Evolutionary conservation across 768 basidiomycete genomes (phyloP).

Genomic region (Serpula lacrymans): DNA sequence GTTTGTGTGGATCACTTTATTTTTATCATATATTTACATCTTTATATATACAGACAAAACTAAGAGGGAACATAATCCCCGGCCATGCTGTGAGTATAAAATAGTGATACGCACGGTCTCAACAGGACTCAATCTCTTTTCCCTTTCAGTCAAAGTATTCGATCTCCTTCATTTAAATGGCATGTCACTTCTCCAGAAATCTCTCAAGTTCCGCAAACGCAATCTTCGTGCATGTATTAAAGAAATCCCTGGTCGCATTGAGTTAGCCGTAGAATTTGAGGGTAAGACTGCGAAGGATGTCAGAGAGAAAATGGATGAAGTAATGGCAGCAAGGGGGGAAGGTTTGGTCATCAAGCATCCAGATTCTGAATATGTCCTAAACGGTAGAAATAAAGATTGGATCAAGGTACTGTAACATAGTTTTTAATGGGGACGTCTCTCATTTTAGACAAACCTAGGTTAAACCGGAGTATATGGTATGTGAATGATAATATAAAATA

Average conservation of each 20-base stretch:
- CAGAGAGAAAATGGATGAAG: constrained; percentile 69
- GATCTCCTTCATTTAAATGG: constrained; percentile 90
- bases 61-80: constrained; percentile 66
- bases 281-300: constrained; percentile 84
- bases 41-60: constrained; percentile 52
- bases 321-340: constrained; percentile 86
- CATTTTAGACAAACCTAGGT: constrained; percentile 41
- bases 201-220: constrained; percentile 73
- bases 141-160: constrained; percentile 88
- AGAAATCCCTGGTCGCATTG: constrained; percentile 74
- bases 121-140: neutral
- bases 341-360: constrained; percentile 92
- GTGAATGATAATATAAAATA: constrained; percentile 6
- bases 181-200: constrained; percentile 68
- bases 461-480: constrained; percentile 84
- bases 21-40: constrained; percentile 1
- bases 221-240: constrained; percentile 68
- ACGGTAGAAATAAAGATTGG: constrained; percentile 90
- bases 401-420: constrained; percentile 64
- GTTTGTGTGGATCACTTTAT: constrained; percentile 35
- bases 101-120: neutral
- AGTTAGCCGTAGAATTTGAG: constrained; percentile 67
- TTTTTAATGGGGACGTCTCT: neutral
- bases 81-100: constrained; percentile 79
- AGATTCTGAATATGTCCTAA: constrained; percentile 73